Evolutionary conservation across 257 asterid genomes (phyloP).

Genomic region (Eucommia ulmoides): DNA sequence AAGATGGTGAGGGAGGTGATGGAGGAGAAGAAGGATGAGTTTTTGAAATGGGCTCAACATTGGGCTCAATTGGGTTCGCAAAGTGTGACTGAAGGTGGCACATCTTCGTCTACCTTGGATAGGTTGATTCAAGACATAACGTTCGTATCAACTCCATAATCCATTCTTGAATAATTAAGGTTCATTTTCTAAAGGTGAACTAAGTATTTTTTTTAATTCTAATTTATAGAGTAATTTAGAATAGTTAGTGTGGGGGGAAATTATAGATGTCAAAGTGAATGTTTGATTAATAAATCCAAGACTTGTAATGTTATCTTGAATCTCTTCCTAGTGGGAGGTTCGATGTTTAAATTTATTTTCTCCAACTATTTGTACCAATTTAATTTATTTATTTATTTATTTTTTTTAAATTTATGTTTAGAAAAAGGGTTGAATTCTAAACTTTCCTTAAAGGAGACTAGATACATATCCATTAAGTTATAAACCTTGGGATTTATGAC

Average conservation of each 20-base stretch:
- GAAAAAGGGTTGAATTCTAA: too few species aligned
- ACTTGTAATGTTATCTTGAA: too few species aligned
- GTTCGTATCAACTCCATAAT: background rate
- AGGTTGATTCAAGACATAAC: constrained; percentile 26
- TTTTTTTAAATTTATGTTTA: too few species aligned
- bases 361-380: too few species aligned
- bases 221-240: background rate
- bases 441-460: too few species aligned
- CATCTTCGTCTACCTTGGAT: constrained; percentile 23
- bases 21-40: constrained; percentile 34
- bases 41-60: constrained; percentile 17
- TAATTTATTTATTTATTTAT: too few species aligned
- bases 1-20: constrained; percentile 39
- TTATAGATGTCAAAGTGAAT: background rate
- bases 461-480: too few species aligned
- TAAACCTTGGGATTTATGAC: too few species aligned
- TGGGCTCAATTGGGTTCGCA: constrained; percentile 26
- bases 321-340: background rate
- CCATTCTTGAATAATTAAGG: background rate
- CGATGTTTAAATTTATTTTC: too few species aligned
- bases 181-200: background rate
- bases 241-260: background rate
- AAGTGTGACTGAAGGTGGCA: constrained; percentile 31
- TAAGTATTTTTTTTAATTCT: too few species aligned
- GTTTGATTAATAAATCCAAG: background rate